Evolutionary conservation across 768 basidiomycete species (phyloP), one percentile per base, ranked within the genome.

Genomic region (Sarcodon aspratus): DNA sequence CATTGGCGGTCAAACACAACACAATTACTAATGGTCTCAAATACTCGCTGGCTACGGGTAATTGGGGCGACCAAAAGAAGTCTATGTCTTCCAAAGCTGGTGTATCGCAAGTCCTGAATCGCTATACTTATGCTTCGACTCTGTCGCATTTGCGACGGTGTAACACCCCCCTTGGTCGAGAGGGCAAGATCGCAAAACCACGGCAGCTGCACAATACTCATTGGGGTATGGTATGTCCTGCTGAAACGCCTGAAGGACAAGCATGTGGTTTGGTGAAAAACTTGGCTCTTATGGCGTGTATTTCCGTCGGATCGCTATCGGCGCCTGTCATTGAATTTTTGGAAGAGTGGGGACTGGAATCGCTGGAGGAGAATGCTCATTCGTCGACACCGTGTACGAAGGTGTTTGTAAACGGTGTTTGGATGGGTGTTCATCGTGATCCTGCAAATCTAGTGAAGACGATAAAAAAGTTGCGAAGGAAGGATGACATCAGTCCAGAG

Each of bases 191-290:
- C 51, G 96, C 96, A 43, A 98, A 98, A 63, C 96, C 96, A 49
- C 96, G 96, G 58, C 96, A 99, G 59, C 72, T 99, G 48, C 96
- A 99, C 66, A 99, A 99, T 60, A 97, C 96, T 1, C 96, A 99
- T 59, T 99, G 96, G 96, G 96, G 96, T 35, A 98, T 99, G 96
- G 96, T 99, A 15, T 99, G 96, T 61, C 96, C 96, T 38, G 96
- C 96, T 36, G 96, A 99, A 66, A 99, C 96, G 3, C 96, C 96
- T 1, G 96, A 99, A 80, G 96, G 96, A 43, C 96, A 98, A 64
- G 96, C 96, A 52, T 99, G 96, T 67, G 96, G 96, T 67, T 78
- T 98, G 40, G 96, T 98, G 67, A 98, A 99, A 72, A 98, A 99
- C 66, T 69, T 99, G 50, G 90, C 96, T 0, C 80, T 98, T 55